Evolutionary conservation across 2,329 filamentous ascomycete species (phyloP).

Genomic region (Beauveria caledonica): DNA sequence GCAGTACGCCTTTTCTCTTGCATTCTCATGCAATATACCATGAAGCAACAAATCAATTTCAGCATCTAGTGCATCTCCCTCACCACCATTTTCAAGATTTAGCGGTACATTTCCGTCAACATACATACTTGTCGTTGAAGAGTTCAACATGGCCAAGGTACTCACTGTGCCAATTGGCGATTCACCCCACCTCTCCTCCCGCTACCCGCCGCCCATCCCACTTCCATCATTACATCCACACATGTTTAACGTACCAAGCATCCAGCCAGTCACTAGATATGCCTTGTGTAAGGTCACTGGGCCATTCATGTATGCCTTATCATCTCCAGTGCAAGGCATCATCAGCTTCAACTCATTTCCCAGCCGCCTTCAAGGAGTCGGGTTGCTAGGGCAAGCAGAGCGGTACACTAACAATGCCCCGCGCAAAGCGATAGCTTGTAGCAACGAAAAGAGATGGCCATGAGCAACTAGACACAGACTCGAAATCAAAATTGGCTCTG

Average conservation of each 20-base stretch:
- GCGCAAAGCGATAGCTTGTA: no score
- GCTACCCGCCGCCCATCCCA: neutral
- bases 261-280: neutral
- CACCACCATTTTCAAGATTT: no score
- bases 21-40: neutral
- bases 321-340: neutral
- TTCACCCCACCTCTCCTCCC: neutral
- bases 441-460: no score
- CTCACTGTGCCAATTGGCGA: neutral
- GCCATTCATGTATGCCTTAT: neutral
- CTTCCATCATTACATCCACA: neutral
- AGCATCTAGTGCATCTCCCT: no score
- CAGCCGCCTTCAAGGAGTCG: neutral
- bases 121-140: no score
- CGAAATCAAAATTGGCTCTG: no score
- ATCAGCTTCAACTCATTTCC: neutral
- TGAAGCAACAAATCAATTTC: no score
- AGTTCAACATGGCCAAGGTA: neutral
- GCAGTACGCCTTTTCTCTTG: neutral
- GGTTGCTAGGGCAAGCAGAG: no score
- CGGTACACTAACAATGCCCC: no score
- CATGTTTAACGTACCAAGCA: neutral
- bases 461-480: no score
- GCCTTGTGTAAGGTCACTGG: neutral
- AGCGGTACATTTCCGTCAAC: no score